Base-by-base conservation (phyloP, 257 asterid species). In the Capsicum chinense region DNA sequence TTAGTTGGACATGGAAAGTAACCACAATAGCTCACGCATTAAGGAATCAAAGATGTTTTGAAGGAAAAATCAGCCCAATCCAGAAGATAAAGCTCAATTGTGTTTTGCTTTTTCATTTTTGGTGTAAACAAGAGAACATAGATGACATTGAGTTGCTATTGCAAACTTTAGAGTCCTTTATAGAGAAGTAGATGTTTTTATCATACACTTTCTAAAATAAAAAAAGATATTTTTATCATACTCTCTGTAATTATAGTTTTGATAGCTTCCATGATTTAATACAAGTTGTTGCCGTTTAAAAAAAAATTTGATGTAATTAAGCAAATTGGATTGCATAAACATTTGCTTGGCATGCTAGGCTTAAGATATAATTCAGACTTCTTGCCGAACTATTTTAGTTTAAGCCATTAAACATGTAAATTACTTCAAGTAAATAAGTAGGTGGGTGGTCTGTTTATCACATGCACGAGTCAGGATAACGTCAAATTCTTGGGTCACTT, bases 21-120 rank as follows among this genome's bases (percentile, higher is more conserved):
- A 76, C 64, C 37, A 33, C 81, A 26, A 54, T 8, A 14, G 50
- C 82, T 54, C 64, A 54, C 54, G 82, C 50, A 52, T 54, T 14
- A 14, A 67, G 74, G 74, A 35, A 67, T 67, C 74, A 19, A 14
- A 67, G 50, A 67, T 35, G 74, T 67, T 67, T 67, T 67, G 50
- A 67, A 67, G 48, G 74, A 67, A 67, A 67, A 67, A 35, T 5
- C 19, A 6, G 13, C 50, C 6, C 19, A 35, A 35, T 66, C 50
- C 12, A 67, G 48, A 35, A 67, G 74, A 67, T 67, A 67, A 64
- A 35, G 74, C 48, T 67, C 15, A 14, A 11, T 67, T 67, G 19
- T 35, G 35, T 67, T 35, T 14, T 35, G 11, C 44, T 67, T 67
- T 67, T 33, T 67, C 50, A 35, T 67, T 67, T 67, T 67, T 67